Base-by-base conservation (phyloP, 805 yeast genomes). In the Ogataea philodendri region DNA sequence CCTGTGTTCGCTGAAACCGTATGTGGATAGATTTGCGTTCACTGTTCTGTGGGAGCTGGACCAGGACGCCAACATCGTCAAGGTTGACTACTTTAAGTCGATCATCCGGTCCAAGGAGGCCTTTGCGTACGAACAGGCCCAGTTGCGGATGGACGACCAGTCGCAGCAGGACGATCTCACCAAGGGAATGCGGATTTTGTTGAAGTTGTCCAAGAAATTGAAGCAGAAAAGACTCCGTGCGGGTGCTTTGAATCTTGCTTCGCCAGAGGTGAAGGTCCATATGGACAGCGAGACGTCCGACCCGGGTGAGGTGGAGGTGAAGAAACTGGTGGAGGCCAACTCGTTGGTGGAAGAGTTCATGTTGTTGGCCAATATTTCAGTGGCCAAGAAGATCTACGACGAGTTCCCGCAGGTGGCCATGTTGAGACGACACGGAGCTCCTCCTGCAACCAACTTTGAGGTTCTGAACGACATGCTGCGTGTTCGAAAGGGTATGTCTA, bases 401-500 rank as follows among this genome's bases (percentile, higher is more conserved):
- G 81, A 95, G 3, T 89, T 81, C 58, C 98, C 98, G 5, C 98
- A 93, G 61, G 89, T 96, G 4, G 98, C 99, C 7, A 87, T 93
- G 97, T 67, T 93, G 42, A 83, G 98, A 74, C 81, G 98, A 55
- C 99, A 93, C 59, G 95, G 89, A 7, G 76, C 96, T n/a, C 98
- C 99, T 13, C 97, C 97, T 15, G 78, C 88, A 1, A 80, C 96
- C 2, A 90, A 89, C 51, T 93, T 93, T 58, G 98, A 93, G 55
- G 69, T 72, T 11, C 69, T 93, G 46, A 88, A 89, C 59, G 95
- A 90, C 52, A 89, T 89, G 82, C 69, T 93, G 37, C 76, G 87
- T 39, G 81, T 80, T 9, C 74, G 87, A 41, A 90, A 89, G 54
- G 79, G 81, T 18, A 66, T 86, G 78, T 56, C 78, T 10, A 71